These are phyloP conservation scores for Rhexocercosporidium sp. DNA, from an alignment of 2,329 filamentous ascomycete species.

Conservation along the genomic window DNA sequence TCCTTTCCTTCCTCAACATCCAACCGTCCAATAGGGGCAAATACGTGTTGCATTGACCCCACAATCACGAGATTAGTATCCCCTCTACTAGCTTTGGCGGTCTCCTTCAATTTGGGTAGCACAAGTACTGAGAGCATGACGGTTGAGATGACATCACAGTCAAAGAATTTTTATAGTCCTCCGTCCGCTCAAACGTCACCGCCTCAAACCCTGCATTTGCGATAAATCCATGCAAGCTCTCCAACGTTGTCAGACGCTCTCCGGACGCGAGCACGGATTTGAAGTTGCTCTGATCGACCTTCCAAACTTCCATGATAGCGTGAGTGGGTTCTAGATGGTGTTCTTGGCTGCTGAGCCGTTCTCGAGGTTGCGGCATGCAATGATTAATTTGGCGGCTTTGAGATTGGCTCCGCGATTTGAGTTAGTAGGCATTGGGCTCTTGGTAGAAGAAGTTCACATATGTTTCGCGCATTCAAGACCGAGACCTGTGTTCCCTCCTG, in stretches of 20 bases:
- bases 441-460: neutral
- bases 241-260: conserved; percentile 2
- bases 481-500: conserved; percentile 11
- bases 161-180: conserved; percentile 18
- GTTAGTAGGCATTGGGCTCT: neutral
- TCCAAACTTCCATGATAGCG: neutral
- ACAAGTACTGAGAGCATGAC: conserved; percentile 17
- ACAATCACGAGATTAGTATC: conserved; percentile 10
- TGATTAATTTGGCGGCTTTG: conserved; percentile 7
- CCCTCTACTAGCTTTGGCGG: neutral
- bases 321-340: neutral
- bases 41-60: conserved; percentile 14
- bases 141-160: conserved; percentile 18
- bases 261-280: conserved; percentile 7
- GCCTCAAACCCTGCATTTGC: conserved; percentile 17
- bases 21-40: neutral
- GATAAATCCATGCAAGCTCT: conserved; percentile 17
- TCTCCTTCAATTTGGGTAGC: neutral
- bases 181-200: neutral
- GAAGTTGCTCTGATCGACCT: conserved; percentile 9
- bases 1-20: neutral
- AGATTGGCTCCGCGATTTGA: neutral
- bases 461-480: conserved; percentile 8
- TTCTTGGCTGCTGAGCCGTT: conserved; percentile 6
- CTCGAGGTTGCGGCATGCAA: neutral